phyloP scores from a whole-genome alignment of 2,329 filamentous ascomycete genomes.

The Exophiala spinifera region DNA sequence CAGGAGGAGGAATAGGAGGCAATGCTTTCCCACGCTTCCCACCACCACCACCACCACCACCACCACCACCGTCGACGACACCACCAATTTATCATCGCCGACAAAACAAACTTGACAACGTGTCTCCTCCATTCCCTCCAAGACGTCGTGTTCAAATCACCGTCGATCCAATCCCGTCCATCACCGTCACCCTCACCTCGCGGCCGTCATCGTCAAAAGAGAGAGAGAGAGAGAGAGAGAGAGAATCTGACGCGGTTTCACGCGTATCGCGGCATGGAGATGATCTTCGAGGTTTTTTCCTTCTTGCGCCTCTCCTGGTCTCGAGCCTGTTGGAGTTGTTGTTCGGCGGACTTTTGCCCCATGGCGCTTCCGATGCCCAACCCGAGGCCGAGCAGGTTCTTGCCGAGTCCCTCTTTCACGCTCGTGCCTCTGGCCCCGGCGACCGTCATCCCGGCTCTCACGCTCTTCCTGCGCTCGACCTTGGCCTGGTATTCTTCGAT shows the following conservation, averaged over 20 bases:
- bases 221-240: background rate
- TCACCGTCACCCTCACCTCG: too few species aligned
- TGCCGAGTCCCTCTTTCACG: conserved; percentile 20
- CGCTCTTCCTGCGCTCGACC: conserved; percentile 21
- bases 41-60: too few species aligned
- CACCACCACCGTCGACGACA: too few species aligned
- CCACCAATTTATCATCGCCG: too few species aligned
- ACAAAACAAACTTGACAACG: too few species aligned
- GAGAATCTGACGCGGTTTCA: background rate
- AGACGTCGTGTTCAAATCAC: too few species aligned
- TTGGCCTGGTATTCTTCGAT: conserved; percentile 26
- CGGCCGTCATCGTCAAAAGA: too few species aligned
- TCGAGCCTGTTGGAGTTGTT: conserved; percentile 15
- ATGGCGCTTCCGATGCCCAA: conserved; percentile 14
- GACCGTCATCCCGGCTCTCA: conserved; percentile 8
- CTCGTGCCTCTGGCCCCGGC: conserved; percentile 1
- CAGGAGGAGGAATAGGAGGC: too few species aligned
- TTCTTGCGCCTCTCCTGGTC: conserved; percentile 21
- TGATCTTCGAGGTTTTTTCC: conserved; percentile 30
- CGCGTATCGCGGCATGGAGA: conserved; percentile 12
- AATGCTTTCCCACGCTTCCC: too few species aligned
- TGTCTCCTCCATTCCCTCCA: too few species aligned
- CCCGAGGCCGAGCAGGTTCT: conserved; percentile 17
- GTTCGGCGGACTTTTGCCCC: conserved; percentile 13
- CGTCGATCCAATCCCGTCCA: too few species aligned